These are phyloP conservation scores for Camelina neglecta DNA, from an alignment of 345 rosid genomes.

Conservation along the genomic window DNA sequence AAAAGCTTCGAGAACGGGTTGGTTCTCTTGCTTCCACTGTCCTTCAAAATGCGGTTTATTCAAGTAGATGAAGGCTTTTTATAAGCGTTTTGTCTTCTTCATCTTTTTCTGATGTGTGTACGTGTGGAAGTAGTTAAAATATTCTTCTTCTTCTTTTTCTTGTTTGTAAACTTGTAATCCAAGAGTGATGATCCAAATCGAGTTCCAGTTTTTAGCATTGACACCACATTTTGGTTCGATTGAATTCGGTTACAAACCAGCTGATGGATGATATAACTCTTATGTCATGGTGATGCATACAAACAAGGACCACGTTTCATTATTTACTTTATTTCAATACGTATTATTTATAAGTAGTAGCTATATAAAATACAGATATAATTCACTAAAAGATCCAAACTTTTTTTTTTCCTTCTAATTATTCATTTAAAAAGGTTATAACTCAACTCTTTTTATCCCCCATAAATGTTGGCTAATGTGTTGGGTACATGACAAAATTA, in stretches of 20 bases:
- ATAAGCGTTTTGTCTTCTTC: no score
- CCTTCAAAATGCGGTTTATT: constrained; percentile 39
- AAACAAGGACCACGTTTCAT: constrained; percentile 31
- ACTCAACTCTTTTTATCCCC: constrained; percentile 5
- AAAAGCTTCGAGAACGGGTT: constrained; percentile 34
- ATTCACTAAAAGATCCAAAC: constrained; percentile 5
- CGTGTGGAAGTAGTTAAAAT: background rate
- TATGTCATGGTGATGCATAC: constrained; percentile 38
- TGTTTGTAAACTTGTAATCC: background rate
- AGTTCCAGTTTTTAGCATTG: background rate
- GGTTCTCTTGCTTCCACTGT: constrained; percentile 67
- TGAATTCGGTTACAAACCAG: constrained; percentile 24
- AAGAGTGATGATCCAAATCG: constrained; percentile 21
- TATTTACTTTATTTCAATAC: constrained; percentile 9
- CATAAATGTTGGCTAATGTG: constrained; percentile 29
- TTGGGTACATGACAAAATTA: constrained; percentile 23
- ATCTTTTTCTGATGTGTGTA: background rate
- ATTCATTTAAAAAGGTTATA: constrained; percentile 1
- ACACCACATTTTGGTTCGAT: constrained; percentile 16
- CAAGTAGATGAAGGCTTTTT: background rate
- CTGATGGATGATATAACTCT: constrained; percentile 31
- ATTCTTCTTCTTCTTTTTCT: background rate
- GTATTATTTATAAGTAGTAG: constrained; percentile 7
- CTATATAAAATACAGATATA: constrained; percentile 36
- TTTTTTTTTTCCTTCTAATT: constrained; percentile 6